These are phyloP conservation scores for Brassica juncea DNA, from an alignment of 345 rosid genomes.

Conservation along the genomic window DNA sequence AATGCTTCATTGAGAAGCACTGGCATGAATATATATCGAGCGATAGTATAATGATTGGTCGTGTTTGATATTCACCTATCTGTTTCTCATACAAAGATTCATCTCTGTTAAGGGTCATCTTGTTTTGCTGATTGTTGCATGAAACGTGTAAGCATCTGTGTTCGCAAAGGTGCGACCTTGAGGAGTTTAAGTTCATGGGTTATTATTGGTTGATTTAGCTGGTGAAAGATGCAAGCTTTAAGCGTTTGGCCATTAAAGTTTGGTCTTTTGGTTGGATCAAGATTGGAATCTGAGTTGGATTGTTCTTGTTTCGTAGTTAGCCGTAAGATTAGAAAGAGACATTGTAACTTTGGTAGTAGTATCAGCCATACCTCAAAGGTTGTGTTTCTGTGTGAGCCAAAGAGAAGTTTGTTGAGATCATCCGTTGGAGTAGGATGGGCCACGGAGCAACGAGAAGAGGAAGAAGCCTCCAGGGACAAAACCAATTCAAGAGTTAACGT, in stretches of 20 bases:
- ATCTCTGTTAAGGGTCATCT: not conserved
- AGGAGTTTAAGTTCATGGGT: conserved; percentile 24
- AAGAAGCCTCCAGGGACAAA: conserved; percentile 39
- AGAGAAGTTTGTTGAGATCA: conserved; percentile 36
- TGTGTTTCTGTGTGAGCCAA: conserved; percentile 42
- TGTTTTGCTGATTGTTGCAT: not conserved
- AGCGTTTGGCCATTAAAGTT: conserved; percentile 34
- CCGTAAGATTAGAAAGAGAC: conserved; percentile 38
- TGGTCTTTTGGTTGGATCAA: conserved; percentile 54
- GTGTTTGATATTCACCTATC: conserved; percentile 5
- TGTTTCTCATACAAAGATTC: conserved; percentile 11
- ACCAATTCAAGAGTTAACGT: conserved; percentile 55
- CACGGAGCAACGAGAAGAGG: conserved; percentile 55
- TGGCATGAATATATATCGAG: not conserved
- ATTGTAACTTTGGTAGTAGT: conserved; percentile 29
- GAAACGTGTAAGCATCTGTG: conserved; percentile 5
- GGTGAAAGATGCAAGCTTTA: conserved; percentile 68
- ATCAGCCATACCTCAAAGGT: conserved; percentile 26
- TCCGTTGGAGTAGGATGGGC: conserved; percentile 56
- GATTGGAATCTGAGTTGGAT: conserved; percentile 50
- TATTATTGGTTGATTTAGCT: conserved; percentile 18
- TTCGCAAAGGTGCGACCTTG: conserved; percentile 4
- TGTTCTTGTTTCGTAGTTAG: conserved; percentile 39
- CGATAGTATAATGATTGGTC: not conserved
- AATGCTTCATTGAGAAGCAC: not conserved